Evolutionary conservation across 2,329 filamentous ascomycete species (phyloP).

Genomic region (Myriosclerotinia scirpicola): DNA sequence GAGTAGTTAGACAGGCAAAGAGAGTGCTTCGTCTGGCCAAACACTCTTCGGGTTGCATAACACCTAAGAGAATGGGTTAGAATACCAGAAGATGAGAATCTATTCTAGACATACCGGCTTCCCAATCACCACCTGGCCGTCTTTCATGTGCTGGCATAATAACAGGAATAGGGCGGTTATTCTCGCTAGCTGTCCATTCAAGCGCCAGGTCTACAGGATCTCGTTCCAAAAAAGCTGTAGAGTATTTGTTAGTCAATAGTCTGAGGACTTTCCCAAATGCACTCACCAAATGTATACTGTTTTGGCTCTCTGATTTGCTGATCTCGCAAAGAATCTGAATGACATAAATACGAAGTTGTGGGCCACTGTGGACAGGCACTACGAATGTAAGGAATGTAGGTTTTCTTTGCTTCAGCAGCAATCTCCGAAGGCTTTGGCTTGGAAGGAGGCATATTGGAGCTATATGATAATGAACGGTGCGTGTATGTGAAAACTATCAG

Average conservation of each 20-base stretch:
- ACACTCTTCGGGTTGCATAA: conserved; percentile 67
- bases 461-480: not conserved
- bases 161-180: conserved; percentile 39
- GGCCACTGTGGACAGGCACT: conserved; percentile 56
- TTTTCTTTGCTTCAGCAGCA: conserved; percentile 69
- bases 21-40: conserved; percentile 74
- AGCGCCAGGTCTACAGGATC: conserved; percentile 63
- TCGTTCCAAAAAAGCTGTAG: conserved; percentile 49
- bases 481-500: not conserved
- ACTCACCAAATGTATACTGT: conserved; percentile 48
- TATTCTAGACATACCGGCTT: conserved; percentile 50
- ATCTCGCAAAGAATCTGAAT: conserved; percentile 48
- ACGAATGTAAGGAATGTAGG: conserved; percentile 65
- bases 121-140: conserved; percentile 77
- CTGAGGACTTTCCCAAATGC: conserved; percentile 14
- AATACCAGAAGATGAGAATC: not conserved
- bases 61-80: conserved; percentile 43
- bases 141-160: conserved; percentile 65
- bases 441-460: conserved; percentile 53
- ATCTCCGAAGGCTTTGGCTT: conserved; percentile 68
- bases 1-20: conserved; percentile 64
- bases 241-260: conserved; percentile 11
- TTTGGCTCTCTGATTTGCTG: conserved; percentile 24
- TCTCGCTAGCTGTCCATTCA: conserved; percentile 49
- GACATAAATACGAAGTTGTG: conserved; percentile 56